Conservation (phyloP, 1,284 basidiomycete genomes). For the Singerocomus inundabilis region DNA sequence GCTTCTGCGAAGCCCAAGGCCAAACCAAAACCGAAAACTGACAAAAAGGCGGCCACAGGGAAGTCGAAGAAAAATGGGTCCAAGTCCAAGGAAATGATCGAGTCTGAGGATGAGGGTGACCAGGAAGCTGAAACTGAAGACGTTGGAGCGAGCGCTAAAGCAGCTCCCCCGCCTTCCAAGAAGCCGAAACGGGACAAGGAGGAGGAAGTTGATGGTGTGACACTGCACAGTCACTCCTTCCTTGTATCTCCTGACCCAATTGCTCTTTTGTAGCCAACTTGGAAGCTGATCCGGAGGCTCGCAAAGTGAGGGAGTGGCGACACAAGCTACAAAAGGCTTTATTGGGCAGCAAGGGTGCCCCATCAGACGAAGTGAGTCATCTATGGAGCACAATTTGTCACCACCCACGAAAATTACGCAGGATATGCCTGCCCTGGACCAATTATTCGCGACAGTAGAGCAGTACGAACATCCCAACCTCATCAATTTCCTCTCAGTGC, state of each 20-base stretch:
- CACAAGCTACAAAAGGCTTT: slow-evolving; percentile 82
- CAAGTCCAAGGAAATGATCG: slow-evolving; percentile 65
- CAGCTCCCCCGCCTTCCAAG: slow-evolving; percentile 63
- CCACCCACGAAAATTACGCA: slow-evolving; percentile 31
- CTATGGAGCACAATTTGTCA: slow-evolving; percentile 1
- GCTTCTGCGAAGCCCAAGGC: slow-evolving; percentile 43
- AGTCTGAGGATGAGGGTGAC: slow-evolving; percentile 61
- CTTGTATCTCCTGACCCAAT: slow-evolving; percentile 11
- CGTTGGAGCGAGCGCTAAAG: slow-evolving; percentile 53
- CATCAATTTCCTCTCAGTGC: slow-evolving; percentile 77
- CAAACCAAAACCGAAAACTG: slow-evolving; percentile 36
- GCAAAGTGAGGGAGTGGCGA: slow-evolving; percentile 76
- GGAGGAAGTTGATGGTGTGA: slow-evolving; percentile 54
- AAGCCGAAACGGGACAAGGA: slow-evolving; percentile 65
- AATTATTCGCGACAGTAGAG: slow-evolving; percentile 82
- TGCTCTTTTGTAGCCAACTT: slow-evolving; percentile 40
- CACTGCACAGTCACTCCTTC: slow-evolving; percentile 4
- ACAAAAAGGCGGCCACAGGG: slow-evolving; percentile 35
- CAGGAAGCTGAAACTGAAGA: slow-evolving; percentile 48
- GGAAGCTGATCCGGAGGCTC: slow-evolving; percentile 67
- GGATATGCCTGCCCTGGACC: slow-evolving; percentile 80
- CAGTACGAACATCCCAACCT: slow-evolving; percentile 81
- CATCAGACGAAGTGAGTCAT: slow-evolving; percentile 46
- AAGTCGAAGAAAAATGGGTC: slow-evolving; percentile 57
- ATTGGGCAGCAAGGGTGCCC: slow-evolving; percentile 53